Evolutionary conservation across 441 rosid genomes (phyloP).

Genomic region (Metrosideros polymorpha): DNA sequence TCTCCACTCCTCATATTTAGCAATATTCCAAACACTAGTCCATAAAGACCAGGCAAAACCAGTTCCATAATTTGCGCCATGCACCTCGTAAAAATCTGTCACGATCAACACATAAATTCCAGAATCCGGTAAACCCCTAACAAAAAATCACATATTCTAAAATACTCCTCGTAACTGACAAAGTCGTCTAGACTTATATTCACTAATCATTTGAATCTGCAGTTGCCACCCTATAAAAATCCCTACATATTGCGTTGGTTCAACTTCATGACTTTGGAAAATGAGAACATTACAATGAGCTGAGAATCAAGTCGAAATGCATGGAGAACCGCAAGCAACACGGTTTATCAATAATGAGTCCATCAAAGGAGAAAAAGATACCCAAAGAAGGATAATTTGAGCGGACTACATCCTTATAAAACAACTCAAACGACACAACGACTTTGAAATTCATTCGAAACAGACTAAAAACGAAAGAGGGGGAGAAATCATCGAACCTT

Average conservation of each 20-base stretch:
- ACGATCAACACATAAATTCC: not conserved
- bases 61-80: not conserved
- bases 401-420: not conserved
- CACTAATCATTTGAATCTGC: not conserved
- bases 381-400: not conserved
- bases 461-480: not conserved
- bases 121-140: not conserved
- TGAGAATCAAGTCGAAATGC: not conserved
- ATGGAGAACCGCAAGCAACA: not conserved
- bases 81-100: not conserved
- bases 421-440: not conserved
- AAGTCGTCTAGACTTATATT: not conserved
- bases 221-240: not conserved
- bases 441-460: not conserved
- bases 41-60: not conserved
- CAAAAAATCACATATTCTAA: not conserved
- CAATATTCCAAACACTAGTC: not conserved
- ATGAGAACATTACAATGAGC: not conserved
- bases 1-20: not conserved
- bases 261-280: not conserved
- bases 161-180: not conserved
- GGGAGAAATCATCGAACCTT: conserved; percentile 27
- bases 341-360: not conserved
- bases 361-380: not conserved
- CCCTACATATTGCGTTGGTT: not conserved